These are phyloP conservation scores for Chaetomium olivaceum DNA, from an alignment of 2,329 filamentous ascomycete species.

Conservation along the genomic window DNA sequence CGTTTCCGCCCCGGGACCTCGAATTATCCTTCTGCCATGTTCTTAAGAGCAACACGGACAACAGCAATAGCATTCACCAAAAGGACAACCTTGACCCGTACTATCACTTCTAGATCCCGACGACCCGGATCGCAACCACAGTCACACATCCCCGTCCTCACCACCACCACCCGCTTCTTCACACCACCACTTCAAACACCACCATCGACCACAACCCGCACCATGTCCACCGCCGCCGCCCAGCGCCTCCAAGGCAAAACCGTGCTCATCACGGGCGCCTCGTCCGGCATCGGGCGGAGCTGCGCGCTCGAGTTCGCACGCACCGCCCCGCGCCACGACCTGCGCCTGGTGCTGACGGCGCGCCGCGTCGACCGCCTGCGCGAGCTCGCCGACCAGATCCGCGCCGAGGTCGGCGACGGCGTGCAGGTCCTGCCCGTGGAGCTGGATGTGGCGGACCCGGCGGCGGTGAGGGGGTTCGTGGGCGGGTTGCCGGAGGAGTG, in stretches of 20 bases:
- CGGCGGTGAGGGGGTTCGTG: conserved; percentile 74
- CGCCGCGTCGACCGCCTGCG: conserved; percentile 77
- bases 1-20: neutral
- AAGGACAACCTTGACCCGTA: neutral
- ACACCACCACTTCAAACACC: neutral
- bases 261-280: conserved; percentile 86
- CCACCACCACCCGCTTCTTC: conserved; percentile 19
- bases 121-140: neutral
- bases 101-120: neutral
- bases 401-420: conserved; percentile 71
- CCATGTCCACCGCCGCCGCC: conserved; percentile 61
- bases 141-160: neutral
- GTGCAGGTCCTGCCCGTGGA: conserved; percentile 81
- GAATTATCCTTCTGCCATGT: conserved; percentile 16
- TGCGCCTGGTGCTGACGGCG: conserved; percentile 88
- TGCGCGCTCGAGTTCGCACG: conserved; percentile 91
- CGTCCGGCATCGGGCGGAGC: conserved; percentile 82
- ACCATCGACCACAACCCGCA: conserved; percentile 25
- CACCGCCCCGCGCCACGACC: conserved; percentile 67
- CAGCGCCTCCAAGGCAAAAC: conserved; percentile 93
- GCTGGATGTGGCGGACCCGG: conserved; percentile 81
- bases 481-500: conserved; percentile 75
- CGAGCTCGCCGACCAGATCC: conserved; percentile 74
- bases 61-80: conserved; percentile 2
- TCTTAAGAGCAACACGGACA: conserved; percentile 1